These are phyloP conservation scores for Guadua angustifolia DNA, from an alignment of 176 grass and related monocot species.

Conservation along the genomic window DNA sequence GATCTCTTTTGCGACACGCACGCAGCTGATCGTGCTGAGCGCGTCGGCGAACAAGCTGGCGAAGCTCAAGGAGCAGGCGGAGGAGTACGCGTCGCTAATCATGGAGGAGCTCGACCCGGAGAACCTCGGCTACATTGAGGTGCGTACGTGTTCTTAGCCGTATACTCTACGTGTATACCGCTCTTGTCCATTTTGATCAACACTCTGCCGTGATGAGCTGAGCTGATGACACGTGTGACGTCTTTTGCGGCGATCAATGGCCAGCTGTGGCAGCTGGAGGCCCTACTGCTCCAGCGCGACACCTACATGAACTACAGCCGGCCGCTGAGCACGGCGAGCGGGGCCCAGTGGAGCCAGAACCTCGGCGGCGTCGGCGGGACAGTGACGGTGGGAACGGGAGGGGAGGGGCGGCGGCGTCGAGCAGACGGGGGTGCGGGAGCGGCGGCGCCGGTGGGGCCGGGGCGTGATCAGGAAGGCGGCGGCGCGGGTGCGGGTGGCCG, in stretches of 20 bases:
- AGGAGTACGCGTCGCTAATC: constrained; percentile 94
- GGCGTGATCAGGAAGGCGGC: constrained; percentile 27
- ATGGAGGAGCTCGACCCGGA: constrained; percentile 99
- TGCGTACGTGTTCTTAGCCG: constrained; percentile 8
- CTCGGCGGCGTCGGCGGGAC: constrained; percentile 47
- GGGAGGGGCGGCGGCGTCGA: neutral
- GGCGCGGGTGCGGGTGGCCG: constrained; percentile 54
- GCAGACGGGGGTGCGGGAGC: neutral
- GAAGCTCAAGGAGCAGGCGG: constrained; percentile 94
- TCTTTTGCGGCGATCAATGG: neutral
- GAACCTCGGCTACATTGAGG: constrained; percentile 99
- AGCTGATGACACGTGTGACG: constrained; percentile 16
- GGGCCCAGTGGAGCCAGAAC: constrained; percentile 95
- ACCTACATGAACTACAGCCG: constrained; percentile 99
- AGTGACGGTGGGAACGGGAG: neutral
- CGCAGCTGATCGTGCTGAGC: constrained; percentile 90
- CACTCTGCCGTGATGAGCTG: neutral
- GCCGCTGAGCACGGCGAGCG: constrained; percentile 87
- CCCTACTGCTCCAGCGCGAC: constrained; percentile 87
- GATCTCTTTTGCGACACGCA: neutral
- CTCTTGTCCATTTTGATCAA: neutral
- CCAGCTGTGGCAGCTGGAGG: constrained; percentile 96
- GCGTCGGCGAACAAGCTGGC: constrained; percentile 95
- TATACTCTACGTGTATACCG: neutral
- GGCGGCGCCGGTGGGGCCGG: constrained; percentile 13